Conservation (phyloP, 495 filamentous ascomycete genomes). For the Aspergillus conjunctus region DNA sequence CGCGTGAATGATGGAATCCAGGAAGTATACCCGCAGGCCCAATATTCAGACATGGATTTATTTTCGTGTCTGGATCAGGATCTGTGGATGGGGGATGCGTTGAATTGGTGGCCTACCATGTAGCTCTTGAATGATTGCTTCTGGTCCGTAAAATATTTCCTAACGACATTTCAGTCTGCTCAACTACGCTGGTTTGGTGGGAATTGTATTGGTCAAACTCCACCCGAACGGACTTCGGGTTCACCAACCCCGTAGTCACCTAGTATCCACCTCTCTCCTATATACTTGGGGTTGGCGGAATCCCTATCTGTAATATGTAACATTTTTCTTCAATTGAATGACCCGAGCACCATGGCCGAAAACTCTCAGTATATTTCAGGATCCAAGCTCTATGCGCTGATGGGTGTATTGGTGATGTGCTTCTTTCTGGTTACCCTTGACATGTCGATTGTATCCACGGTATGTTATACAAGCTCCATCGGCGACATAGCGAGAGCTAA, state of each 20-base stretch:
- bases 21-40: too few relatives aligned
- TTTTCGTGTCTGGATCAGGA: constrained; percentile 19
- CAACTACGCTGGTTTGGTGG: too few relatives aligned
- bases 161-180: too few relatives aligned
- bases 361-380: background rate
- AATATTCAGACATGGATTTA: constrained; percentile 2
- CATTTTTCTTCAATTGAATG: too few relatives aligned
- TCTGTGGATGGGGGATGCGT: constrained; percentile 16
- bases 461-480: background rate
- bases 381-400: background rate
- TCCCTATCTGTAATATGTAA: too few relatives aligned
- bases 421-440: background rate
- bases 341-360: too few relatives aligned
- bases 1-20: too few relatives aligned
- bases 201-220: background rate
- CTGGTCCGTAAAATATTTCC: too few relatives aligned
- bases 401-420: background rate
- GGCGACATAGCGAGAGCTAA: too few relatives aligned
- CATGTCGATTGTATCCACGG: background rate
- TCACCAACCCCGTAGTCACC: background rate
- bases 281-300: background rate
- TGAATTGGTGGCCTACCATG: constrained; percentile 19
- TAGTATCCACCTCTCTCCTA: background rate
- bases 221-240: background rate
- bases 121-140: background rate